A percentile compares a stretch with the other conserved stretches of the same genome.
Conservation (phyloP, 192 early-diverging fungal genomes). For the Entophlyctis luteolus region DNA sequence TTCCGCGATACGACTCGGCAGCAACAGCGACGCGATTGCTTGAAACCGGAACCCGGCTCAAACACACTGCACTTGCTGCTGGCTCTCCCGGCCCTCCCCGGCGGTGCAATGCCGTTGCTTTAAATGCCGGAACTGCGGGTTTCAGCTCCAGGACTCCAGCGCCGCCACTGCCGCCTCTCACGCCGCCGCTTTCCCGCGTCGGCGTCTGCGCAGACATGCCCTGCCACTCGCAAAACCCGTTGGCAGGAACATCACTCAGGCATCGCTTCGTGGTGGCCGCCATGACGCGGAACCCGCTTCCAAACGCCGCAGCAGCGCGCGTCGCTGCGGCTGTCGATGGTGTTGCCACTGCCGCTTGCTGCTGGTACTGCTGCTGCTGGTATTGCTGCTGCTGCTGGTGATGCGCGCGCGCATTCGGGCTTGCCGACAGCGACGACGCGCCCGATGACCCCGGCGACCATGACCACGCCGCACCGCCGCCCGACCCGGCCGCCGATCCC, state of each 20-base stretch:
- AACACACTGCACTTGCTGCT: background rate
- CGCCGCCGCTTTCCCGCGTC: slow-evolving; percentile 7
- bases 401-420: background rate
- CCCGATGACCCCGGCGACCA: too few relatives aligned
- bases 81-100: background rate
- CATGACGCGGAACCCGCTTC: background rate
- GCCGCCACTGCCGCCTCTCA: too few relatives aligned
- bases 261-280: background rate
- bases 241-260: slow-evolving; percentile 17
- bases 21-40: background rate
- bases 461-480: too few relatives aligned
- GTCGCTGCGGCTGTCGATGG: background rate
- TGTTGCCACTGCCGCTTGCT: background rate
- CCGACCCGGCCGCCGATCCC: too few relatives aligned
- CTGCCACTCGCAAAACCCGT: background rate
- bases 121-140: background rate
- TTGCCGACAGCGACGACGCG: background rate
- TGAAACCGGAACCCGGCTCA: background rate
- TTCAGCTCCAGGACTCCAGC: background rate
- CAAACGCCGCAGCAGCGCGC: background rate
- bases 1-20: background rate
- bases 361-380: too few relatives aligned
- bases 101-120: background rate
- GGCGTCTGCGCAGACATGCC: background rate
- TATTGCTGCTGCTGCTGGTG: background rate